phyloP scores from a whole-genome alignment of 1,139 yeast species.

The Suhomyces ambrosiae region DNA sequence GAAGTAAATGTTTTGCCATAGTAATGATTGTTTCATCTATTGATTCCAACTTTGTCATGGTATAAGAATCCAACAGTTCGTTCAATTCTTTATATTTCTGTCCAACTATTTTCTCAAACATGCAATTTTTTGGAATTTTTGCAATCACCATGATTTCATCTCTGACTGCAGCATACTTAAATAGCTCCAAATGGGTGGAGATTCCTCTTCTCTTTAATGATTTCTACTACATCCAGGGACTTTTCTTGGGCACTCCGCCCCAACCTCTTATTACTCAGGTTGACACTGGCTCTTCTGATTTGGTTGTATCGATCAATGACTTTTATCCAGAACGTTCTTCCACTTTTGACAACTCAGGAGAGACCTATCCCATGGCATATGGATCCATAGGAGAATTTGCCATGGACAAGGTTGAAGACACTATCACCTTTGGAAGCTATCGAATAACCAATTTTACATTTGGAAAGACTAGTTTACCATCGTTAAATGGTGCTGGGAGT shows the following conservation, averaged over 20 bases:
- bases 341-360: slow-evolving; percentile 14
- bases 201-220: slow-evolving; percentile 5
- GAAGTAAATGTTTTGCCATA: too few species aligned
- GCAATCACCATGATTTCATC: slow-evolving; percentile 1
- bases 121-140: slow-evolving; percentile 2
- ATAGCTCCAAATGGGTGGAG: slow-evolving; percentile 4
- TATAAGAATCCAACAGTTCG: too few species aligned
- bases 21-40: too few species aligned
- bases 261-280: slow-evolving; percentile 19
- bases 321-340: slow-evolving; percentile 16
- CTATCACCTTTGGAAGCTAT: slow-evolving; percentile 11
- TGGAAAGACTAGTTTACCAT: slow-evolving; percentile 12
- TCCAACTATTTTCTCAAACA: not conserved
- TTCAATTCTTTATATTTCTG: not conserved
- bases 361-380: slow-evolving; percentile 15
- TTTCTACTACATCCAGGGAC: slow-evolving; percentile 17
- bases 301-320: slow-evolving; percentile 17
- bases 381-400: slow-evolving; percentile 20
- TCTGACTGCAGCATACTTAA: not conserved
- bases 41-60: too few species aligned
- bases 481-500: slow-evolving; percentile 16
- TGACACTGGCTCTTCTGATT: slow-evolving; percentile 29
- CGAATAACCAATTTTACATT: slow-evolving; percentile 11
- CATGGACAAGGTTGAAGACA: slow-evolving; percentile 16
- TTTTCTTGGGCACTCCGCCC: slow-evolving; percentile 21